These are phyloP conservation scores for Lipomyces japonicus DNA, from an alignment of 805 yeast species.

Conservation along the genomic window DNA sequence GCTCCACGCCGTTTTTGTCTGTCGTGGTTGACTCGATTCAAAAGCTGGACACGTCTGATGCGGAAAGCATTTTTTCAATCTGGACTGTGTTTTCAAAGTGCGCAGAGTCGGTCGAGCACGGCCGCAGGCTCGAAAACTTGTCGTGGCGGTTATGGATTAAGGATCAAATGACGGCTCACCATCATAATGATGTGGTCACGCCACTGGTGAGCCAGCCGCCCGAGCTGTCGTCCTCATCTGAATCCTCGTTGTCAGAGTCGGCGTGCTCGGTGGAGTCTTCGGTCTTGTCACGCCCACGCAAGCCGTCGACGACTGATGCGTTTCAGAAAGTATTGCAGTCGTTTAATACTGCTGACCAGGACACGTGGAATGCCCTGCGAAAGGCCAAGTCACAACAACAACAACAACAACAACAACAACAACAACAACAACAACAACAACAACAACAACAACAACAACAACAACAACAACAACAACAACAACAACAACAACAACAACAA, in stretches of 20 bases:
- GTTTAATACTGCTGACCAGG: constrained; percentile 26
- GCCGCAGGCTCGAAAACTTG: constrained; percentile 40
- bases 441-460: constrained; percentile 1
- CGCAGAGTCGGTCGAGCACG: constrained; percentile 38
- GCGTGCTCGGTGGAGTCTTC: background rate
- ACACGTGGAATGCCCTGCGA: constrained; percentile 9
- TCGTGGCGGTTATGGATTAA: constrained; percentile 41
- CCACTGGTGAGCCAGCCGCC: background rate
- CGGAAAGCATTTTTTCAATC: constrained; percentile 32
- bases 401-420: background rate
- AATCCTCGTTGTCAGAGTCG: constrained; percentile 2
- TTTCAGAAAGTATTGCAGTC: constrained; percentile 31
- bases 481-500: background rate
- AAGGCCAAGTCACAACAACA: constrained; percentile 4
- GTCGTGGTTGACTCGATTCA: constrained; percentile 26
- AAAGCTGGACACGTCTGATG: constrained; percentile 32
- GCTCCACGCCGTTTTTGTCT: constrained; percentile 14
- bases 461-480: background rate
- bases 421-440: background rate
- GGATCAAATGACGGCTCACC: constrained; percentile 19
- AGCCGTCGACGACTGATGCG: constrained; percentile 28
- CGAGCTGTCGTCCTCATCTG: constrained; percentile 11
- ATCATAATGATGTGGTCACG: too few species aligned
- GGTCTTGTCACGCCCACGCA: background rate
- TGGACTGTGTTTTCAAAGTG: constrained; percentile 40